phyloP scores from a whole-genome alignment of 257 asterid genomes.

The Solanum infundibuliforme region DNA sequence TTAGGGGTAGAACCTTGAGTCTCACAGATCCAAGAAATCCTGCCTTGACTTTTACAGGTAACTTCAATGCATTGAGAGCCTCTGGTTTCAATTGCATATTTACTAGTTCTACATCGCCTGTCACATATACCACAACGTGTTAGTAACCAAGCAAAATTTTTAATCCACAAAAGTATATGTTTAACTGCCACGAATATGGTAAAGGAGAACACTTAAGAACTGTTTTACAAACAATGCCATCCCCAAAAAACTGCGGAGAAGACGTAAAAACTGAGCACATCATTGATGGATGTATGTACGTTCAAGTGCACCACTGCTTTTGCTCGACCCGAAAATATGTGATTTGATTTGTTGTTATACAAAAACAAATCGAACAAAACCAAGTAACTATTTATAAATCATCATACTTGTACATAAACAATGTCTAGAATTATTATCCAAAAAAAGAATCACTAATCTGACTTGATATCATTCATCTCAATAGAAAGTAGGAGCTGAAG shows the following conservation, averaged over 20 bases:
- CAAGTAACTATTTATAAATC: not conserved
- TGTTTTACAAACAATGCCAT: not conserved
- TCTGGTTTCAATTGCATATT: constrained; percentile 98
- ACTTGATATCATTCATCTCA: not conserved
- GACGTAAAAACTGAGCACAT: not conserved
- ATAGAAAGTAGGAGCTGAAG: not conserved
- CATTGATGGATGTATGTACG: not conserved
- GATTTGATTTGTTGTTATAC: not conserved
- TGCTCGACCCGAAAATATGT: not conserved
- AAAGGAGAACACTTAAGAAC: not conserved
- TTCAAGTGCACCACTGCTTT: not conserved
- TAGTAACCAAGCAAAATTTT: not conserved
- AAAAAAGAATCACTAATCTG: not conserved
- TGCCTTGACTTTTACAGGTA: constrained; percentile 95
- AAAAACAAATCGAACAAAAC: not conserved
- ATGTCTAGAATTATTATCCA: not conserved
- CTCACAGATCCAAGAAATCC: constrained; percentile 97
- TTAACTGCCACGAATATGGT: not conserved
- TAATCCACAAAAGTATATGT: not conserved
- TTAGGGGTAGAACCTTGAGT: constrained; percentile 65
- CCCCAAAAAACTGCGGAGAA: not conserved
- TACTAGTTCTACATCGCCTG: constrained; percentile 89
- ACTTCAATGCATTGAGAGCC: constrained; percentile 96
- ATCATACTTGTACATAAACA: not conserved
- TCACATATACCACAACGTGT: constrained; percentile 1